Base-by-base conservation (phyloP, 2,329 filamentous ascomycete genomes). In the Sporothrix schenckii region DNA sequence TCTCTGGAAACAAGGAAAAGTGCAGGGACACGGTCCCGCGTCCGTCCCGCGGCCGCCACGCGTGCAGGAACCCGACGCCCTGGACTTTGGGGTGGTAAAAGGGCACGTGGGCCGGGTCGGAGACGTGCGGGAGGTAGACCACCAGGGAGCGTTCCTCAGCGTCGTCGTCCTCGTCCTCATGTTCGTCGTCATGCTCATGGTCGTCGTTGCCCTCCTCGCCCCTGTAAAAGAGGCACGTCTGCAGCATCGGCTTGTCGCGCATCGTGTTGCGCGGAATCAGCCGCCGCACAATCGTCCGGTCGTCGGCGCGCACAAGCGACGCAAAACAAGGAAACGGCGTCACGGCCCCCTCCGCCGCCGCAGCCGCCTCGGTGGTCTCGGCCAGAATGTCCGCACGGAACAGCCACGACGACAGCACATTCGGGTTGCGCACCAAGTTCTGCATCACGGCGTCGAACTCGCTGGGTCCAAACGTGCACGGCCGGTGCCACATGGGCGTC, bases 31-130 rank as follows among this genome's bases (percentile, higher is more conserved):
- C 41, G 13, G 77, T 80, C 30, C 87, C 88, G 47, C 77, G 77
- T 27, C 77, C 76, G 16, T 78, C 75, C n/a, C 76, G 72, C 4
- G 80, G 66, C 21, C 16, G 24, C 85, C 87, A 92, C 49, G 87
- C 86, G 79, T 96, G 92, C 9, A 93, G 81, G 74, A 95, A 94
- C 5, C 89, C 92, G 30, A 97, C 84, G 14, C 87, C 88, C 67
- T 84, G 85, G 27, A 97, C 89, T 68, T 86, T 84, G 27, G 94
- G 94, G 77, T 97, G 94, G 79, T 97, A 98, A 80, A 91, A 97
- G 0, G 94, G 94, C 72, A 95, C 85, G 2, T 90, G 86, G 16
- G 86, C 83, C 13, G 85, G 81, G 1, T 81, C 81, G 44, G 84
- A 78, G 10, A 88, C 84, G 79, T 97, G 93, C 9, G 94, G 93